Conservation (phyloP, 1,284 basidiomycete genomes). For the Cronartium ribicola region DNA sequence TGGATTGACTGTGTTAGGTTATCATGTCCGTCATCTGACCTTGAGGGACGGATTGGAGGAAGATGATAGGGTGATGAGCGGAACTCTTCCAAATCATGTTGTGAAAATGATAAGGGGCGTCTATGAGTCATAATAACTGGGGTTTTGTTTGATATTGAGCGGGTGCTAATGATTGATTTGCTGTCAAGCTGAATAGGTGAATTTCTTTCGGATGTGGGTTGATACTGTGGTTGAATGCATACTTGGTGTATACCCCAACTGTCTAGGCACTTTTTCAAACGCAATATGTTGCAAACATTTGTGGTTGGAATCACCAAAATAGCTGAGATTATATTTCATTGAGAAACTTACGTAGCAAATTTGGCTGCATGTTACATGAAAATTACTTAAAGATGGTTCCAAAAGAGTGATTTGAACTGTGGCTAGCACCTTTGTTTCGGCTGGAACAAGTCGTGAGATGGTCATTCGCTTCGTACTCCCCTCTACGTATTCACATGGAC, state of each 20-base stretch:
- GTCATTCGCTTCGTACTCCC: neutral
- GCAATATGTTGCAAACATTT: too few relatives aligned
- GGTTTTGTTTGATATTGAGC: neutral
- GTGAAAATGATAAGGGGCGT: neutral
- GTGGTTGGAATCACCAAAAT: too few relatives aligned
- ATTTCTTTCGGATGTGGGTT: neutral
- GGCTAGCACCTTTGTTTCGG: neutral
- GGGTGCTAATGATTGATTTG: neutral
- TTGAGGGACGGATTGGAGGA: neutral
- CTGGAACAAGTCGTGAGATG: neutral
- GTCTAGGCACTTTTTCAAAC: neutral
- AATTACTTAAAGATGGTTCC: conserved; percentile 1
- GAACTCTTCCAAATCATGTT: neutral
- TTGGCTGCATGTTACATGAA: conserved; percentile 1
- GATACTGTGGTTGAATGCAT: neutral
- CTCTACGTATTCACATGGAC: too few relatives aligned
- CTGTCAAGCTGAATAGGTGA: neutral
- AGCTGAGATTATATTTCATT: neutral
- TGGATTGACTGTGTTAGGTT: conserved; percentile 2
- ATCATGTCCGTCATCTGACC: neutral
- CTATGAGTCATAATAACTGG: neutral
- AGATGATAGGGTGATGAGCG: conserved; percentile 6
- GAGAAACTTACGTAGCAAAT: neutral
- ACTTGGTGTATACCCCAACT: conserved; percentile 1
- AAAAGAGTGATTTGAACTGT: neutral